Percentiles rank a stretch among this genome's conserved stretches.
Conservation (phyloP, 140 eudicot species). For the Flaveria floridana region DNA sequence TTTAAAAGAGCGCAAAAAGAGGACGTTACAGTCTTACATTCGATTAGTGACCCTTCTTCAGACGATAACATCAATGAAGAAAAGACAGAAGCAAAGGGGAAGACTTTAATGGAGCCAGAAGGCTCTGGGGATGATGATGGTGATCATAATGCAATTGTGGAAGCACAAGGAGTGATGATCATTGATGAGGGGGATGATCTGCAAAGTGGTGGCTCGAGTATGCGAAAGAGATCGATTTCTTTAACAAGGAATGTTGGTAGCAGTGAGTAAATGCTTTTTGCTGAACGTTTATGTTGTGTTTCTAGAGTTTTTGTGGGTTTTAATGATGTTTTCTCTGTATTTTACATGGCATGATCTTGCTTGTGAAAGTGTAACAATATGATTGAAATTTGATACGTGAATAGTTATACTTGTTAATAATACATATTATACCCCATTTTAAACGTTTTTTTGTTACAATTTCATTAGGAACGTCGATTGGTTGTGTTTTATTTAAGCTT, state of each 20-base stretch:
- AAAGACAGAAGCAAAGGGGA: slow-evolving; percentile 44
- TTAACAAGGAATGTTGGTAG: slow-evolving; percentile 28
- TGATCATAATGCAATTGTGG: slow-evolving; percentile 26
- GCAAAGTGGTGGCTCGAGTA: slow-evolving; percentile 40
- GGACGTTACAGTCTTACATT: slow-evolving; percentile 46
- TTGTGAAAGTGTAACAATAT: slow-evolving; percentile 16
- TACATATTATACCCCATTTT: no score
- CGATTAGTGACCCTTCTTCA: slow-evolving; percentile 40
- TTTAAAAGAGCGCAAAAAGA: slow-evolving; percentile 53
- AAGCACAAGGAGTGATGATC: slow-evolving; percentile 30
- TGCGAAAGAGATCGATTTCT: slow-evolving; percentile 52
- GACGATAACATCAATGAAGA: slow-evolving; percentile 32
- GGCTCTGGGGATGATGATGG: slow-evolving; percentile 27
- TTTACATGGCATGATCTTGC: slow-evolving; percentile 14
- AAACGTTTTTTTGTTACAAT: no score
- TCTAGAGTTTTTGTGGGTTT: slow-evolving; percentile 9
- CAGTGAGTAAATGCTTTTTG: slow-evolving; percentile 11
- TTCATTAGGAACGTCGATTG: no score
- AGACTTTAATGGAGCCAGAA: slow-evolving; percentile 41
- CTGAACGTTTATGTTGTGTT: slow-evolving; percentile 6
- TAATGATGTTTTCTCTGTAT: slow-evolving; percentile 13
- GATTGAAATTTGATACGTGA: background rate
- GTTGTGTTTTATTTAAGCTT: no score
- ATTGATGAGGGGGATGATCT: slow-evolving; percentile 33
- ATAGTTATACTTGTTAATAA: no score